These are phyloP conservation scores for Rhodosporidiobolus odoratus DNA, from an alignment of 768 basidiomycete genomes.

Conservation along the genomic window DNA sequence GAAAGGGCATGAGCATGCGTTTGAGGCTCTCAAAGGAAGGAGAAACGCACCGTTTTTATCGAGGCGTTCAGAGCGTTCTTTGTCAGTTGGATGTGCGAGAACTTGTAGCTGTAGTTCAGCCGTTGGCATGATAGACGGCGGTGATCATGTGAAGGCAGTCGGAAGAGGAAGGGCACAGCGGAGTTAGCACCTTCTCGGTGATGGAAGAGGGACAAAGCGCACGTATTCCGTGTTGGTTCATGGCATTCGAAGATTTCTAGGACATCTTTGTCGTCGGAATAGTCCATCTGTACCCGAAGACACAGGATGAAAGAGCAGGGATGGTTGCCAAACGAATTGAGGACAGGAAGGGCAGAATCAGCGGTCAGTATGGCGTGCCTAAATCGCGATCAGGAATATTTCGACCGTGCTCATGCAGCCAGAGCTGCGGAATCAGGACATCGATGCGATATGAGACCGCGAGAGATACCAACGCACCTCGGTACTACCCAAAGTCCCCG, in stretches of 20 bases:
- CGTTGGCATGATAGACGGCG: not conserved
- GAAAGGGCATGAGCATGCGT: not conserved
- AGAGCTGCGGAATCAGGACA: no score
- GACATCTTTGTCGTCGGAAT: slow-evolving; percentile 76
- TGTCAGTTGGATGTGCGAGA: slow-evolving; percentile 67
- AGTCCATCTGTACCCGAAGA: slow-evolving; percentile 68
- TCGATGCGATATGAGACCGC: no score
- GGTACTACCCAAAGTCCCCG: slow-evolving; percentile 75
- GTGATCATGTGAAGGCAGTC: not conserved
- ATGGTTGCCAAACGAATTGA: not conserved
- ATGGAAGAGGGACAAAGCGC: slow-evolving; percentile 25
- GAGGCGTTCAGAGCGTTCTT: slow-evolving; percentile 72
- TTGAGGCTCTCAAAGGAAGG: not conserved
- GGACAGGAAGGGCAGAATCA: not conserved
- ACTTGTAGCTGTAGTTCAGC: slow-evolving; percentile 62
- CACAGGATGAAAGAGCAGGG: not conserved
- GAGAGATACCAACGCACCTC: slow-evolving; percentile 54
- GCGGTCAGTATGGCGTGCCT: not conserved
- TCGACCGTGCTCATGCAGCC: no score
- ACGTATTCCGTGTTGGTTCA: slow-evolving; percentile 67
- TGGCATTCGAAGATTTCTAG: slow-evolving; percentile 83
- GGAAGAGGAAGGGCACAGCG: not conserved
- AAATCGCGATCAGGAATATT: not conserved
- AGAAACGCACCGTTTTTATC: slow-evolving; percentile 58
- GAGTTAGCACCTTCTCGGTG: no score